phyloP scores from a whole-genome alignment of 148 eudicot species.

The Cornus florida region DNA sequence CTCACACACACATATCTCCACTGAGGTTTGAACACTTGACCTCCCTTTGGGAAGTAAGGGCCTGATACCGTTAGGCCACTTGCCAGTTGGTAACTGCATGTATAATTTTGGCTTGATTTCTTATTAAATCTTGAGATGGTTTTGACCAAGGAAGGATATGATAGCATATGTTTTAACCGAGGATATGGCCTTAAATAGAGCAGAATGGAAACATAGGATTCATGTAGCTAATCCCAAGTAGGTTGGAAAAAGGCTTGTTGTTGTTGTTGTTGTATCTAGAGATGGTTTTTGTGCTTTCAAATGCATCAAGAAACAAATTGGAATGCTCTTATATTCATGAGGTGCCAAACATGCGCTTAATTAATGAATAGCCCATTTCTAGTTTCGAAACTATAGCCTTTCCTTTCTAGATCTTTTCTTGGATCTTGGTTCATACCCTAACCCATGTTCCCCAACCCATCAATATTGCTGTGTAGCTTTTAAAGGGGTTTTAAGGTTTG shows the following conservation, averaged over 20 bases:
- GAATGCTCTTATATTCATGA: neutral
- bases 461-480: neutral
- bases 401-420: neutral
- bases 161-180: no score
- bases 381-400: neutral
- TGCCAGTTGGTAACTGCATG: neutral
- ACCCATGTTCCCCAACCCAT: neutral
- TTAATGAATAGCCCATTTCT: neutral
- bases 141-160: neutral
- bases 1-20: no score
- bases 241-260: no score
- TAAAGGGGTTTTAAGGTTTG: neutral
- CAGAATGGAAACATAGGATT: no score
- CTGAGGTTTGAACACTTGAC: no score
- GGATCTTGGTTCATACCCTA: neutral
- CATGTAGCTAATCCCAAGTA: no score
- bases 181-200: no score
- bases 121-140: neutral
- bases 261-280: no score
- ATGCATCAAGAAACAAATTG: neutral
- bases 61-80: no score
- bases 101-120: neutral
- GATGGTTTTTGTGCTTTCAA: neutral
- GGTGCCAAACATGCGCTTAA: neutral
- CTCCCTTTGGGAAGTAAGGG: no score